Evolutionary conservation across 1,284 basidiomycete species (phyloP), one percentile per base, ranked within the genome.

Genomic region (Fomitopsis pinicola): DNA sequence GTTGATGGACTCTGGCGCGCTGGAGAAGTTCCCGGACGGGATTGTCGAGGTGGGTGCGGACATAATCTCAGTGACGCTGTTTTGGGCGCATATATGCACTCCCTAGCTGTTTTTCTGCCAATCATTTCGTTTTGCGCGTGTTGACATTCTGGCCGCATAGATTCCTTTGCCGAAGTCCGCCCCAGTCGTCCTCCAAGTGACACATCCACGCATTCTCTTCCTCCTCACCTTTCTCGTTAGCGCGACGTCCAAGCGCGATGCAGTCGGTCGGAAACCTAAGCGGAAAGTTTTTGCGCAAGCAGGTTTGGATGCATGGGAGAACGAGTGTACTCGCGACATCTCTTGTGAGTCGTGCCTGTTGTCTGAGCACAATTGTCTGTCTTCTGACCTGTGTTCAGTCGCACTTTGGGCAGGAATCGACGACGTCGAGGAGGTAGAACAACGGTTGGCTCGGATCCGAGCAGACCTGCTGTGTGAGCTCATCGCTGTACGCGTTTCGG

Each of bases 381-480:
- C 14, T 6, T 30, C 4, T 36, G 22, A 53, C 2, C 19, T 9
- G 17, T 7, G 9, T 5, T 17, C 55, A 79, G 78, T 77, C 36
- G 71, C 85, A 0, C 61, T 74, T 5, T 88, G 84, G 82, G 77
- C 84, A 0, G 81, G 81, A 38, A 67, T 77, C 6, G 75, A 73
- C 3, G 86, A 89, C 56, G 73, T 84, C 0, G 73, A 77, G 14
- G 79, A 78, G 30, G 71, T 86, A 0, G 80, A 83, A 57, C 70
- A 76, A 38, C 75, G 79, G 40, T 76, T 88, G 63, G 77, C 80
- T n/a, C 80, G 80, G 63, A 81, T 92, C 45, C 85, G 86, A 62
- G 88, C 87, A 0, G 89, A 91, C 66, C 70, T 91, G 60, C 70
- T 90, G 38, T 86, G 82, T 61, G 89, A 91, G 67, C 77, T 91